Percentiles rank a stretch among this genome's conserved stretches.
Conservation (phyloP, 1,139 yeast species). For the Suhomyces anneliseae region DNA sequence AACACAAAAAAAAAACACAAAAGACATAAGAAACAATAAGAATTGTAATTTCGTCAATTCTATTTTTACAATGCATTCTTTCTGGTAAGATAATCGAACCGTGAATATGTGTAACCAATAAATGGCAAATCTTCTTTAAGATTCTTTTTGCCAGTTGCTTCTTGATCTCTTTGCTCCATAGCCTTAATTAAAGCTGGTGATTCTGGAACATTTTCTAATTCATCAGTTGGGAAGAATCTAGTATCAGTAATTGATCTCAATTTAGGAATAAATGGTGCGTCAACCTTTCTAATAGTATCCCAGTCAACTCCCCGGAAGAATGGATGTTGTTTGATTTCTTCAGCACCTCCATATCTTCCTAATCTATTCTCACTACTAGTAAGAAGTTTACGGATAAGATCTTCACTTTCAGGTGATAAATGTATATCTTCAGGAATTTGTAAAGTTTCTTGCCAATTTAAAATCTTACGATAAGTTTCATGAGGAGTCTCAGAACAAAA, state of each 20-base stretch:
- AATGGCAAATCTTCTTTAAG: conserved; percentile 89
- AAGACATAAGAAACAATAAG: no score
- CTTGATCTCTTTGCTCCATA: conserved; percentile 56
- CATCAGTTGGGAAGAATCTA: conserved; percentile 97
- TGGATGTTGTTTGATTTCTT: conserved; percentile 88
- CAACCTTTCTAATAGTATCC: conserved; percentile 88
- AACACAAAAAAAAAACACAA: no score
- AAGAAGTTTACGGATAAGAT: conserved; percentile 76
- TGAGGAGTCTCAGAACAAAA: conserved; percentile 99
- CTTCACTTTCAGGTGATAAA: conserved; percentile 91
- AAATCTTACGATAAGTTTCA: conserved; percentile 91
- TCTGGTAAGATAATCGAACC: conserved; percentile 88
- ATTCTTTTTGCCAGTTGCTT: conserved; percentile 39
- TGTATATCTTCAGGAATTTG: conserved; percentile 96
- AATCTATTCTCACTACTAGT: conserved; percentile 84
- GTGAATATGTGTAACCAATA: conserved; percentile 92
- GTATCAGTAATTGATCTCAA: conserved; percentile 91
- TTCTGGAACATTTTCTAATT: conserved; percentile 91
- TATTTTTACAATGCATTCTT: conserved; percentile 62
- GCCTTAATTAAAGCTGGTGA: conserved; percentile 80
- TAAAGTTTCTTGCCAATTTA: conserved; percentile 92
- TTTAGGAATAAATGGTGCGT: conserved; percentile 84
- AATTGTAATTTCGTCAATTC: background rate
- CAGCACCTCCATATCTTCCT: conserved; percentile 92
- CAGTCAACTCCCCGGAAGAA: conserved; percentile 96